These are phyloP conservation scores for Bromus sterilis DNA, from an alignment of 176 grass and related monocot species.

Conservation along the genomic window DNA sequence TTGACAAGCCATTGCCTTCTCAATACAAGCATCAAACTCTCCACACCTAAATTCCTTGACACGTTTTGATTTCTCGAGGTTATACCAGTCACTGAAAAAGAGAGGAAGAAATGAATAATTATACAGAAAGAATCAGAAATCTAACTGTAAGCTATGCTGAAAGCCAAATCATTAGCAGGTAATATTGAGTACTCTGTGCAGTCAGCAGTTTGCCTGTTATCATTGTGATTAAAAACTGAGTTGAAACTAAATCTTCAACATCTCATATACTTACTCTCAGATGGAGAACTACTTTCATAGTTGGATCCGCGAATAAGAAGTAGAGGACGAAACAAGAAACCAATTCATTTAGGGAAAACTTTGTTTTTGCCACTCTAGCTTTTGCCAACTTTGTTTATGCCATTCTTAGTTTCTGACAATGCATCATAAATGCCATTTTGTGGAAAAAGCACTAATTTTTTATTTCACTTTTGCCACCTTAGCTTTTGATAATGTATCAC, in stretches of 20 bases:
- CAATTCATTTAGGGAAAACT: too few species aligned
- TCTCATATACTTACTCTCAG: background rate
- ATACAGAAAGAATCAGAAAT: background rate
- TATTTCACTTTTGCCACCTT: too few species aligned
- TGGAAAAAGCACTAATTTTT: too few species aligned
- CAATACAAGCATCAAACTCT: conserved; percentile 93
- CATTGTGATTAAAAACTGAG: background rate
- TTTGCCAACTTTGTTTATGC: too few species aligned
- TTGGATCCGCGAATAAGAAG: background rate
- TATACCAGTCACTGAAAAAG: conserved; percentile 76
- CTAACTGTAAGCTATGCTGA: background rate
- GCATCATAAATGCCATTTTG: too few species aligned
- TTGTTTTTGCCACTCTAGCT: too few species aligned
- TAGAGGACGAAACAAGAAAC: background rate
- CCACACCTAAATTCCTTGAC: conserved; percentile 80
- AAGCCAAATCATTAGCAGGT: background rate
- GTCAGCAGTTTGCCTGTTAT: background rate
- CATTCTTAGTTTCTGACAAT: too few species aligned
- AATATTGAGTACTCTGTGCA: background rate
- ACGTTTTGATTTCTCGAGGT: conserved; percentile 88
- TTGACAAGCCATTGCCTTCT: conserved; percentile 58
- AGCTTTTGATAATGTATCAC: too few species aligned
- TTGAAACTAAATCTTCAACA: background rate
- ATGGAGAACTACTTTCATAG: background rate
- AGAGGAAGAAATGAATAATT: conserved; percentile 16